Base-by-base conservation (phyloP, 2,329 filamentous ascomycete species). In the Trichoderma citrinoviride region DNA sequence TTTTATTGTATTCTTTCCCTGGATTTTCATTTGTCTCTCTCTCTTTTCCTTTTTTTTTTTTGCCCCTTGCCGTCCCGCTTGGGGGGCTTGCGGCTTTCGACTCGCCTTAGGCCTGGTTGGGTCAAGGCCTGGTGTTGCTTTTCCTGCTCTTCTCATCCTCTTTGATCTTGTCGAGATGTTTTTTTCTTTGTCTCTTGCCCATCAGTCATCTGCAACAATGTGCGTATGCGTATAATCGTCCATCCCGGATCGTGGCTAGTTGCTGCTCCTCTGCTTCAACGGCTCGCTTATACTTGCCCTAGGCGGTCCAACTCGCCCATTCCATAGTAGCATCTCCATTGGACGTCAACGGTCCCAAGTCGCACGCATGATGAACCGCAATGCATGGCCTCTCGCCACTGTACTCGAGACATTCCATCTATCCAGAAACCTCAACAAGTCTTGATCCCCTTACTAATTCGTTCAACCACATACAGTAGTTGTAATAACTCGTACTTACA, bases 41-140 rank as follows among this genome's bases (percentile, higher is more conserved):
- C 29, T 19, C 8, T 50, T 37, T 47, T 50, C 14, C 10, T 37
- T 33, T 19, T 10, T 50, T 37, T 47, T 50, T 62, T 53, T 56
- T 56, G 50, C 49, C 43, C 56, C 57, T 62, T 62, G 50, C 43
- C 52, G 44, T 56, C 61, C 61, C 61, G 52, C 61, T 54, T 52
- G 46, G 33, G n/a, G 43, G 37, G 40, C 57, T 50, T 61, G 57
- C 46, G 50, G 44, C 10, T 43, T 46, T 21, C n/a, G 19, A 61
- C 29, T 7, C 21, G 46, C 54, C 23, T 29, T 29, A 27, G 46
- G n/a, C 37, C 58, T 61, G 40, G 49, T 25, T 53, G 49, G 37
- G 58, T 21, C 37, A 52, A 33, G 21, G 57, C n/a, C n/a, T n/a
- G n/a, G n/a, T n/a, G n/a, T n/a, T n/a, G n/a, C 27, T 17, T 37